Evolutionary conservation across 139 green algal genomes (phyloP), one percentile per base, ranked within the genome.

Genomic region (Coelastrella sp.): DNA sequence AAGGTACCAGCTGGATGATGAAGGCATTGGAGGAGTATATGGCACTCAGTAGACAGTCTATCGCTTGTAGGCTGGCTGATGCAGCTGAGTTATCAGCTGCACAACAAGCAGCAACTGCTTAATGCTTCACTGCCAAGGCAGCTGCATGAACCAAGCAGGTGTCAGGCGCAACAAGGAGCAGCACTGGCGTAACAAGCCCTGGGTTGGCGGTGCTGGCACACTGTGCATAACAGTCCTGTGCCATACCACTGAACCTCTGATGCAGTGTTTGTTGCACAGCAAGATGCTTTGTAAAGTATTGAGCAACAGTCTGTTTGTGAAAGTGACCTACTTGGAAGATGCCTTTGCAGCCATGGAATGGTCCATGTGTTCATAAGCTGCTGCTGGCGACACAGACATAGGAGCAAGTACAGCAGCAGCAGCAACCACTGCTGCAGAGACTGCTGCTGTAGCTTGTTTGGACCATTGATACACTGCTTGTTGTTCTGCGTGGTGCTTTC

Each of bases 341-440:
- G 24, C 74, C 19, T 80, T 57, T n/a, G 7, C 24, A 19, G 24
- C 74, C 25, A 87, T 78, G 15, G 25, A 19, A 27, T 78, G 82
- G 27, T 61, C 19, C 82, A 78, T 78, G 14, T 19, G 25, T 57
- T 49, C 15, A 25, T 87, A 61, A 20, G 81, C 81, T 57, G 74
- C 74, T 80, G 74, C 74, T 80, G 74, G 74, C 10, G 25, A 24
- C 25, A 24, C 24, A 59, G 74, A 80, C 25, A 80, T 70, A 15
- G 70, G 8, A 78, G 70, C 74, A 7, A 58, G 24, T 7, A 80
- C 49, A 57, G 84, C 49, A 22, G 49, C 10, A 35, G 66, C 84
- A 68, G 66, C 84, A 88, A 70, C 6, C 3, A 19, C 63, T 79
- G 82, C 82, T 66, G 82, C 82, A 56, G 82, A 65, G 57, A 65